phyloP scores from a whole-genome alignment of 805 yeast genomes.

The Ogataea saltuana region DNA sequence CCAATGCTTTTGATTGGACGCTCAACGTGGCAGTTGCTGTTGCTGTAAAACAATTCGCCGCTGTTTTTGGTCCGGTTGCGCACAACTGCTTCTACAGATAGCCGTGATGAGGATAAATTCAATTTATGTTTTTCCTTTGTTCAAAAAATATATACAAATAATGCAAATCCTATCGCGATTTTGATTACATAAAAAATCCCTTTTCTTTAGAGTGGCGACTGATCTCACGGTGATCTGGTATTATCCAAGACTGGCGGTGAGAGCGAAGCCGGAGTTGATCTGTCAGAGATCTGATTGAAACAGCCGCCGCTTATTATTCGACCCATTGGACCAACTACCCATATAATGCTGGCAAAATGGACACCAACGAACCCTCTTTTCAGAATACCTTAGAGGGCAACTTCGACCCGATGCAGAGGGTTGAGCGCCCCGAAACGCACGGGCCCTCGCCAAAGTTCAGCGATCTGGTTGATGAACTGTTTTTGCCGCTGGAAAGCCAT shows the following conservation, averaged over 20 bases:
- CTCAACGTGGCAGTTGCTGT: background rate
- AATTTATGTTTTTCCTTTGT: background rate
- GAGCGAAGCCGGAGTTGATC: no score
- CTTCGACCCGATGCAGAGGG: constrained; percentile 16
- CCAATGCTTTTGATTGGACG: background rate
- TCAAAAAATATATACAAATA: no score
- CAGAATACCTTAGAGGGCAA: background rate
- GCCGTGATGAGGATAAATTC: background rate
- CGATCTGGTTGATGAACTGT: constrained; percentile 42
- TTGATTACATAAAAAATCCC: no score
- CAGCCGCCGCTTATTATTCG: no score
- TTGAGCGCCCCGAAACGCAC: constrained; percentile 37
- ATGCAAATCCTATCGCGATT: no score
- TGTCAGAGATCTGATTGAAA: no score
- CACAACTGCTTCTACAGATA: background rate
- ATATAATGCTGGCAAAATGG: background rate
- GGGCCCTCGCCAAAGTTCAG: constrained; percentile 43
- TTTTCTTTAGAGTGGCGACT: no score
- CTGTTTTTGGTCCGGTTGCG: background rate
- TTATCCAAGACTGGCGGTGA: no score
- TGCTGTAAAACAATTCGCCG: background rate
- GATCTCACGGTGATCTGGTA: no score
- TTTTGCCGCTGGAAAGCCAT: constrained; percentile 40
- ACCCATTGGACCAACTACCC: no score
- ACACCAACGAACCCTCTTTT: background rate